Evolutionary conservation across 2,329 filamentous ascomycete species (phyloP), one percentile per base, ranked within the genome.

Genomic region (Coniosporium tulheliwenetii): DNA sequence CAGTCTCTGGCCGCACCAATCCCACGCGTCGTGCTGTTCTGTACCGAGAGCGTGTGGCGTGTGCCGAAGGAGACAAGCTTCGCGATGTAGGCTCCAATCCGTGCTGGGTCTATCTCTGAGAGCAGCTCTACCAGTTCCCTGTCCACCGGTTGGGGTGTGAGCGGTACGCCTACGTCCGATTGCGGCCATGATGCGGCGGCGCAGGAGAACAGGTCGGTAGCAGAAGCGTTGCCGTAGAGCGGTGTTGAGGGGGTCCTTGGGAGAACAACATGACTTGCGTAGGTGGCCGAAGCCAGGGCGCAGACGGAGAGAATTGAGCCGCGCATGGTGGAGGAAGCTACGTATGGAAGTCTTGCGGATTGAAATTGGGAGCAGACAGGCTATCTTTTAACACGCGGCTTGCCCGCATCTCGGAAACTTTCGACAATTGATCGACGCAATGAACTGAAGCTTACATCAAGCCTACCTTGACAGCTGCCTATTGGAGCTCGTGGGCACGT

Each of bases 1-100:
- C 71, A 75, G 48, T 75, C 69, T 44, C 71, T 54, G 9, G 73
- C 71, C 5, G 71, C 71, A 1, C 71, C 70, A 40, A 76, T 74
- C 1, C 72, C 72, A 5, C 66, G 59, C 2, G 60, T 66, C 3
- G 62, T 61, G 30, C 63, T 64, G 43, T 67, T 73, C 46, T 73
- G 69, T 1, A 56, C 61, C 5, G 69, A 73, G 1, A 75, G 56
- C 1, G 72, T 75, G 49, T 75, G 71, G 7, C 72, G 62, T 5
- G 72, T 76, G 26, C 69, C 71, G 45, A 74, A 77, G 12, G 63
- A 66, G 3, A 69, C 71, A 1, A 76, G 63, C 46, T 67, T 74
- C 40, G 59, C 55, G 45, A 76, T 68, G 42, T 59, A 71, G 8
- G 61, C 56, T 48, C 72, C 57, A 46, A 76, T 67, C 36, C 65